phyloP scores from a whole-genome alignment of 176 grass and related monocot genomes.

The Bonia amplexicaulis region DNA sequence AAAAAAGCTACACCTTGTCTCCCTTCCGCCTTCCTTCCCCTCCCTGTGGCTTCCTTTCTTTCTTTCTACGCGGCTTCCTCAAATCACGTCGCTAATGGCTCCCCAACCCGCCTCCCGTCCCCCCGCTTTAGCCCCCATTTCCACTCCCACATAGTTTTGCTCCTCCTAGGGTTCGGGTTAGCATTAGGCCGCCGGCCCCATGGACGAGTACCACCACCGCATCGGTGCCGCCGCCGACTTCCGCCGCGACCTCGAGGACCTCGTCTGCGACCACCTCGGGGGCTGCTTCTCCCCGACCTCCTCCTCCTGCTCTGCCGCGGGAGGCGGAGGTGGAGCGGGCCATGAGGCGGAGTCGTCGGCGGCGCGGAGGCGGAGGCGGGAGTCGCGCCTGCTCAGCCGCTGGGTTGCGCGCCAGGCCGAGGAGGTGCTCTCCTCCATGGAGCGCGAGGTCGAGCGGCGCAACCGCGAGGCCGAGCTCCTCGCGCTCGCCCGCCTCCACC shows the following conservation, averaged over 20 bases:
- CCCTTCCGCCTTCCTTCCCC: too few species aligned
- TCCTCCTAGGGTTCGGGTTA: slow-evolving; percentile 22
- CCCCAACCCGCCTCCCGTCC: slow-evolving; percentile 11
- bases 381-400: slow-evolving; percentile 77
- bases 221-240: slow-evolving; percentile 79
- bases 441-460: slow-evolving; percentile 69
- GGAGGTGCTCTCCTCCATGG: slow-evolving; percentile 96
- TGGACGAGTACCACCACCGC: slow-evolving; percentile 58
- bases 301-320: slow-evolving; percentile 42
- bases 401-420: slow-evolving; percentile 96
- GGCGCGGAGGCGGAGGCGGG: slow-evolving; percentile 46
- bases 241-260: slow-evolving; percentile 94
- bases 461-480: slow-evolving; percentile 90
- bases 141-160: neutral
- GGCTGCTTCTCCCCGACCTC: slow-evolving; percentile 66
- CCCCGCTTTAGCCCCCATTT: slow-evolving; percentile 22
- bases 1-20: too few species aligned
- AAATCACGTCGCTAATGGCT: slow-evolving; percentile 1
- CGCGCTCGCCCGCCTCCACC: slow-evolving; percentile 76
- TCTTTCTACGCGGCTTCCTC: too few species aligned
- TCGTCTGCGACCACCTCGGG: slow-evolving; percentile 93
- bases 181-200: neutral
- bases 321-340: slow-evolving; percentile 2
- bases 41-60: too few species aligned
- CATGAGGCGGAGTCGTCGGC: slow-evolving; percentile 43